Evolutionary conservation across 1,284 basidiomycete species (phyloP), one percentile per base, ranked within the genome.

Genomic region (Albatrellus sp.): DNA sequence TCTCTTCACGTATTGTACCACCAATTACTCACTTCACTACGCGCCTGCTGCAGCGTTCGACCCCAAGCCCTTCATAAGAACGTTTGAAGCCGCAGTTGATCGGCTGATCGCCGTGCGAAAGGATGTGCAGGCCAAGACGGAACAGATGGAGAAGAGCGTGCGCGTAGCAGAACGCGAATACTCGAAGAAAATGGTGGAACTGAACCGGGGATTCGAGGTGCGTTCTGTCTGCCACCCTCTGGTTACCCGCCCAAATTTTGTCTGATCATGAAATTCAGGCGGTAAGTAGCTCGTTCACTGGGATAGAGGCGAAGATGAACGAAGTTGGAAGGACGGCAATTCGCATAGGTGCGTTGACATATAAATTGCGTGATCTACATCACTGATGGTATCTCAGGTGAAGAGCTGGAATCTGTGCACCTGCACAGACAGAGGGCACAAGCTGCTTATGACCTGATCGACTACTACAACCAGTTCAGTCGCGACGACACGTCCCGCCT

Each of bases 401-500:
- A 97, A 65, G 93, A 98, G 65, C 78, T 99, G 42, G 94, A 98
- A 63, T 86, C 83, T 1, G 83, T 98, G 17, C 92, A 98, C 60
- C 77, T 91, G 48, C 87, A 94, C 54, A 78, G 94, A 7, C 88
- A 90, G 56, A 72, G 92, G 48, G 96, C 94, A 0, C 90, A 94
- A 56, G 91, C 92, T 16, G 90, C 94, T 0, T 86, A 92, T 53
- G 85, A 98, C 57, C 68, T 98, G n/a, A 87, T 98, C 45, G 83
- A 91, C 50, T 94, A 88, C 64, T 98, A 98, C 62, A 90, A 93
- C 54, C 87, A 92, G 50, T 86, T 98, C 56, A 82, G 88, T 2
- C 80, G 84, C 48, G 88, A 84, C 5, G 90, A 98, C 50, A 87
- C 86, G 0, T 67, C 75, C 3, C 75, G 77, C 40, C 63, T 96